Evolutionary conservation across 2,329 filamentous ascomycete genomes (phyloP), one percentile per base, ranked within the genome.

Genomic region (Fusarium napiforme): DNA sequence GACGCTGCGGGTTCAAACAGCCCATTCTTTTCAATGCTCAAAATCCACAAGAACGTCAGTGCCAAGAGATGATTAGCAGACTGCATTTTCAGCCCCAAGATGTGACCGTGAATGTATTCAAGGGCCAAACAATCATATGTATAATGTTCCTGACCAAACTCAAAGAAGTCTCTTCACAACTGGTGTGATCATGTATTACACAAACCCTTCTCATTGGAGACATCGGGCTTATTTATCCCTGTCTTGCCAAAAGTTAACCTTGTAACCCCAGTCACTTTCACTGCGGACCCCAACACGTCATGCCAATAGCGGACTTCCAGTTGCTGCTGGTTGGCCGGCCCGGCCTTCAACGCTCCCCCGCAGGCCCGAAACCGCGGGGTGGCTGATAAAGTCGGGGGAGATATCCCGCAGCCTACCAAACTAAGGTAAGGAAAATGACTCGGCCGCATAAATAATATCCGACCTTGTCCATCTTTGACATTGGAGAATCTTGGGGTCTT

Each of bases 301-400:
- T 69, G 67, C 28, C 42, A 64, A 65, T 56, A 64, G 59, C 58
- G 58, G 58, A 45, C 19, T 67, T 34, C 43, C n/a, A 32, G 52
- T 23, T 37, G 50, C 42, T 19, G 67, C 46, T 73, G 63, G 71
- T 56, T 74, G 71, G 28, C 32, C 64, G 56, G 68, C 45, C 45
- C 59, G 39, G 59, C 40, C 43, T 59, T n/a, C 60, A 49, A 47
- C 47, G 37, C 42, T 72, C 55, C 69, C 71, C 72, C 69, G 58
- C 68, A 70, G 45, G 52, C 55, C 49, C 43, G 53, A 64, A 67
- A 75, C 75, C 61, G 75, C 73, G 75, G 75, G 75, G 73, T 74
- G 67, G 61, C 67, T 77, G 74, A 75, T 71, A 74, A 72, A 42
- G 50, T 52, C 50, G 61, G 61, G 49, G 39, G 32, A 59, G 37